These are phyloP conservation scores for Bassia scoparia DNA, from an alignment of 148 eudicot species.

Conservation along the genomic window DNA sequence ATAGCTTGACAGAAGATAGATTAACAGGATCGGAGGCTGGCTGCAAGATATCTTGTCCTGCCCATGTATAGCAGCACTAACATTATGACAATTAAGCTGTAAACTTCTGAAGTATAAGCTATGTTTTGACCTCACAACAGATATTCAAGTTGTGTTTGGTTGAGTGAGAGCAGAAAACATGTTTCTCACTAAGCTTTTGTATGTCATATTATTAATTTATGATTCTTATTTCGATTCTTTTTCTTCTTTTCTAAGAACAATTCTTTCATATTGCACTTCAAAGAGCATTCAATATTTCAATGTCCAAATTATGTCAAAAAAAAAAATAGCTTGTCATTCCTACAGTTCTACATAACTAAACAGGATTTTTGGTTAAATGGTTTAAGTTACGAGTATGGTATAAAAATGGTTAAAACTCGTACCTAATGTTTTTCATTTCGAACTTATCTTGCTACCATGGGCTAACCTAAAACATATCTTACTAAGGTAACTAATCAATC, in stretches of 20 bases:
- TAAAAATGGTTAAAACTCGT: too few relatives aligned
- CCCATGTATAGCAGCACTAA: slow-evolving; percentile 25
- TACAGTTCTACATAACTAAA: too few relatives aligned
- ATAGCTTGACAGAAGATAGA: slow-evolving; percentile 12
- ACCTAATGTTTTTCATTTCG: too few relatives aligned
- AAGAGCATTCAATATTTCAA: too few relatives aligned
- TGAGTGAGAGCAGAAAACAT: not conserved
- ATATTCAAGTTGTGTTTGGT: not conserved
- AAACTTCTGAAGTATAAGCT: not conserved
- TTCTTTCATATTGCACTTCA: not conserved
- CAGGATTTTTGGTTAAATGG: too few relatives aligned
- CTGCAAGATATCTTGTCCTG: not conserved
- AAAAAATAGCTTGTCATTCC: too few relatives aligned
- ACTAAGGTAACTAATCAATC: too few relatives aligned
- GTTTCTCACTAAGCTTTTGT: slow-evolving; percentile 9
- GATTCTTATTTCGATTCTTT: not conserved
- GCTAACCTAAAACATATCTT: too few relatives aligned
- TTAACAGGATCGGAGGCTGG: slow-evolving; percentile 23
- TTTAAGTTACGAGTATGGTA: too few relatives aligned
- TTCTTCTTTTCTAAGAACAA: not conserved
- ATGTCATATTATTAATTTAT: not conserved
- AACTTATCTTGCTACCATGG: too few relatives aligned
- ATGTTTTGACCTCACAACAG: not conserved
- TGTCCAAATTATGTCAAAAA: too few relatives aligned
- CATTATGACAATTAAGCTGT: slow-evolving; percentile 11